Base-by-base conservation (phyloP, 768 basidiomycete genomes). In the Leccinum rimulosum region DNA sequence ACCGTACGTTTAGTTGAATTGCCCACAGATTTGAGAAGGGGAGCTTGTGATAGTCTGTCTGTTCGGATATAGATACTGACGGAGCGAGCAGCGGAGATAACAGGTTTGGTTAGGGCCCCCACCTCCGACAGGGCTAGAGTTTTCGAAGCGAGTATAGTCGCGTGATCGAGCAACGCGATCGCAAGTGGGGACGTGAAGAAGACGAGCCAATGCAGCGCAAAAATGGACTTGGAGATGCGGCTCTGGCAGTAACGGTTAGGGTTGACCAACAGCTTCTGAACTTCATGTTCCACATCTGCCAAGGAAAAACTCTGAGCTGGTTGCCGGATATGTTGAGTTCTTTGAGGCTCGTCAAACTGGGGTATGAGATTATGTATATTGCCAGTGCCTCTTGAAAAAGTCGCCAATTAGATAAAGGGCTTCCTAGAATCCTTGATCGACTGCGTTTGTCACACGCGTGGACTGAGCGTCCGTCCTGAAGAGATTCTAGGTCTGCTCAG, bases 271-370 rank as follows among this genome's bases (percentile, higher is more conserved):
- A 90, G 72, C 7, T 68, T 74, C 22, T 66, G 66, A 1, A 89
- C 74, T 68, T 75, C 81, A 89, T 84, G 30, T 73, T 66, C 17
- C 79, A 70, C 67, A 90, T 80, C 66, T 91, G 88, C 6, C 84
- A 79, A 15, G 89, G 89, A 0, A 91, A 70, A 68, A 81, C 87
- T 55, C 68, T 64, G 3, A 91, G 71, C 33, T 72, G 69, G 68
- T 91, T 91, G 52, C 79, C 76, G 0, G 85, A 77, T 4, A 91
- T 64, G 59, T 89, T 87, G 9, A 91, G 76, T 47, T 84, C 81
- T 50, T 76, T 75, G 2, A 91, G 77, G 52, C 80, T 80, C 12
- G 67, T 74, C n/a, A 91, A 12, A 12, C 33, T 12, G 33, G 33
- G 33, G 33, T 35, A 35, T 35, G 31, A 31, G 33, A 35, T 4